Base-by-base conservation (phyloP, 2,329 filamentous ascomycete species). In the Alternaria sp. region DNA sequence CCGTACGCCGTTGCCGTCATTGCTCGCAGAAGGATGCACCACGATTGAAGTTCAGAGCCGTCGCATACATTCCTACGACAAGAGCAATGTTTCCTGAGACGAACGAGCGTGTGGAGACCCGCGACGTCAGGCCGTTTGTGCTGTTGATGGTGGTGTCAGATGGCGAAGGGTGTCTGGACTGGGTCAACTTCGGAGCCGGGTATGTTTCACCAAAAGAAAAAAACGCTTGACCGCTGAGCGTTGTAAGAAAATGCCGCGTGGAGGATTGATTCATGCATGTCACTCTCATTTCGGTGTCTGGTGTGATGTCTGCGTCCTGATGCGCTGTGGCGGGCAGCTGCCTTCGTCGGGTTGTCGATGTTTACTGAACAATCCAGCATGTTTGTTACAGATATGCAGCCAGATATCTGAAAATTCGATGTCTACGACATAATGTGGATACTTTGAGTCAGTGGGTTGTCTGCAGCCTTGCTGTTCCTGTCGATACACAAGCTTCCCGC, bases 401-500 rank as follows among this genome's bases (percentile, higher is more conserved):
- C 49, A 36, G 28, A 52, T 52, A 21, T 52, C 49, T 52, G 19
- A 6, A 40, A 15, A 40, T 17, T 36, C 28, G 49, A 36, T 52
- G 19, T 52, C 19, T 5, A 40, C 28, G 30, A 25, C 19, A 28
- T 52, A 32, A 13, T 56, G 23, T 49, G 40, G 43, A 45, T 15
- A 23, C 21, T 25, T 21, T 12, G 23, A 57, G 52, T 54, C 19
- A 57, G 40, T 25, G 40, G 46, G 19, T 19, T 30, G 32, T 17
- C 17, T 49, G 17, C 25, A 43, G 44, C 45, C 21, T 26, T 49
- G 28, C 21, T 40, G 25, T 57, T 13, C 9, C 19, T n/a, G 45
- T 57, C 32, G 32, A 52, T 5, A 28, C 25, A 46, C 52, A 61
- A 57, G 58, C 58, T 50, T 61, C 56, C 26, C 44, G 26, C 17